Base-by-base conservation (phyloP, 176 grass and related monocot species). In the Alopecurus myosuroides region DNA sequence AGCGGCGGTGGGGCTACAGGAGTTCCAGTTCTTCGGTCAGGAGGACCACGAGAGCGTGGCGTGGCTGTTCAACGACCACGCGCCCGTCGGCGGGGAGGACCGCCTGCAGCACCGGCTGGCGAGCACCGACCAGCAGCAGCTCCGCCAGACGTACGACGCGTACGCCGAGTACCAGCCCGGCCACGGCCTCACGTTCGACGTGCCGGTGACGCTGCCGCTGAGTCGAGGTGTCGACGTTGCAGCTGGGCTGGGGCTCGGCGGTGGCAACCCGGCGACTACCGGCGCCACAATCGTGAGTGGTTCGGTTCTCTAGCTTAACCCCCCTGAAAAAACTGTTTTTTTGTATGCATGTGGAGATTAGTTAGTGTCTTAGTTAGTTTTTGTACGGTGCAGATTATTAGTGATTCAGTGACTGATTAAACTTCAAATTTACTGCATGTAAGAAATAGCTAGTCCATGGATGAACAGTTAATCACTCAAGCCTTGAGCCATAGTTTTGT, bases 1-100 rank as follows among this genome's bases (percentile, higher is more conserved):
- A 1, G 67, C 77, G 4, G 88, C 88, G 28, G 86, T 36, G 23
- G 86, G 89, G 51, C 45, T 86, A 55, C 87, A 88, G 36, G 81
- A 94, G 65, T 99, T 94, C 85, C 93, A 96, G 81, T 94, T 99
- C 57, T 99, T 94, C 84, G 91, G 92, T 34, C 93, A 91, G 76
- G 89, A 91, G 36, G 80, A 91, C 81, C 89, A 91, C 39, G 89
- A 91, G 22, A 91, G 89, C 89, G 89, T 91, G 18, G 78, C 89
- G 49, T 87, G 89, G 89, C 81, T 91, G 76, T 87, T 91, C 85
- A 83, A 91, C 60, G 89, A 91, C 81, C 76, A 81, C 1, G 50
- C 76, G 25, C 76, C 89, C 35, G 29, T 62, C 31, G 41, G 40
- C 8, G 81, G 70, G 8, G 55, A 71, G 36, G 67, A 83, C 23